phyloP scores from a whole-genome alignment of 202 grass and related monocot genomes.

The Brachypodium distachyon region DNA sequence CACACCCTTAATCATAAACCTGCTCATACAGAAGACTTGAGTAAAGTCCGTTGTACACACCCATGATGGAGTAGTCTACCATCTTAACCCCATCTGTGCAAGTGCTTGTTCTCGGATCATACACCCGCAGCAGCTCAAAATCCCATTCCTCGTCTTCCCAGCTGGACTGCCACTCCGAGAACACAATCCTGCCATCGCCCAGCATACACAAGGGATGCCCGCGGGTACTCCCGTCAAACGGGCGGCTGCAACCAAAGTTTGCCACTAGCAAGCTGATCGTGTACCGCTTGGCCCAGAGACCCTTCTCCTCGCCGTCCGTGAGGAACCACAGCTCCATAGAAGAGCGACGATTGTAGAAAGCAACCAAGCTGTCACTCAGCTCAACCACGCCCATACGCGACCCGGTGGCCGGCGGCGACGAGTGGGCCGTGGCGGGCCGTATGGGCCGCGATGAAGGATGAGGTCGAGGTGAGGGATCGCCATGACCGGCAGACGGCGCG shows the following conservation, averaged over 20 bases:
- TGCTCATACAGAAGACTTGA: neutral
- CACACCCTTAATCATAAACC: no score
- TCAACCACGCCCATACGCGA: no score
- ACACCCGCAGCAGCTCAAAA: neutral
- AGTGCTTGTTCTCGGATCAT: neutral
- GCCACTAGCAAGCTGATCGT: neutral
- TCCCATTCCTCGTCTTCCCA: neutral
- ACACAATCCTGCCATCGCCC: neutral
- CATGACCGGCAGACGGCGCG: neutral
- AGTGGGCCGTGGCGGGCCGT: neutral
- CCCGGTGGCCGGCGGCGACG: neutral
- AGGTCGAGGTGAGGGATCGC: neutral
- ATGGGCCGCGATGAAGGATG: neutral
- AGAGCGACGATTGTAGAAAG: neutral
- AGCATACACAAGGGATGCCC: neutral
- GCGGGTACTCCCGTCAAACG: neutral
- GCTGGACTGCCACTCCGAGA: neutral
- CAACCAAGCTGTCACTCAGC: neutral
- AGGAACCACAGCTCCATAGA: neutral
- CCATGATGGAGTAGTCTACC: neutral
- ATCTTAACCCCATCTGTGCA: neutral
- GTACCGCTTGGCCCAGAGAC: neutral
- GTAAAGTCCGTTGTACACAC: neutral
- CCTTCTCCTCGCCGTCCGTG: neutral
- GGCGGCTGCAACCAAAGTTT: no score